phyloP scores from a whole-genome alignment of 2,329 filamentous ascomycete species.

The Pseudogymnoascus verrucosus region DNA sequence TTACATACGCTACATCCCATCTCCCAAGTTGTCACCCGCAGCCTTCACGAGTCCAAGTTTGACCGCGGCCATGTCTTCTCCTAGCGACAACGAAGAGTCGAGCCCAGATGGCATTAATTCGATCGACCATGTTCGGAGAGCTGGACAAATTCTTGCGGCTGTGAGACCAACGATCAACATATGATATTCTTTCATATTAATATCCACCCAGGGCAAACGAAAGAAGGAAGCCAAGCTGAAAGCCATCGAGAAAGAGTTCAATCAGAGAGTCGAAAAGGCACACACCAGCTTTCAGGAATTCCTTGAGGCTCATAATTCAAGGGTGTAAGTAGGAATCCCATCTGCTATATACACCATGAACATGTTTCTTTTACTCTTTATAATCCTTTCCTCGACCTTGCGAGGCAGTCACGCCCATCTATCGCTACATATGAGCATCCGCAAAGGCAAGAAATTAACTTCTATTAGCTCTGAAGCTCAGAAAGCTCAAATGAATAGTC shows the following conservation, averaged over 20 bases:
- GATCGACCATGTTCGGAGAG: slow-evolving; percentile 15
- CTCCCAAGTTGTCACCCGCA: neutral
- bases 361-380: neutral
- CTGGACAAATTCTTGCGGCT: slow-evolving; percentile 15
- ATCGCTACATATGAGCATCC: neutral
- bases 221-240: slow-evolving; percentile 23
- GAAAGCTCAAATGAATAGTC: neutral
- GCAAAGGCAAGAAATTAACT: neutral
- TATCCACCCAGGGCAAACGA: slow-evolving; percentile 18
- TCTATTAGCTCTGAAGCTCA: neutral
- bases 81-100: neutral
- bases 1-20: neutral
- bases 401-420: neutral
- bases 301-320: slow-evolving; percentile 18
- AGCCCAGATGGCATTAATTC: neutral
- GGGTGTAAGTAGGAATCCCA: slow-evolving; percentile 20
- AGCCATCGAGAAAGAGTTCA: slow-evolving; percentile 20
- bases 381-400: neutral
- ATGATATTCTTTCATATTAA: neutral
- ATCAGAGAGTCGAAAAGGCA: slow-evolving; percentile 20
- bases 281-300: slow-evolving; percentile 18
- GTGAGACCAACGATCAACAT: slow-evolving; percentile 13
- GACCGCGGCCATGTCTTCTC: neutral
- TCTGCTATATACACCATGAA: neutral
- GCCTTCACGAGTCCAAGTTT: neutral